Evolutionary conservation across 2,329 filamentous ascomycete species (phyloP).

Genomic region (Venturia nashicola): DNA sequence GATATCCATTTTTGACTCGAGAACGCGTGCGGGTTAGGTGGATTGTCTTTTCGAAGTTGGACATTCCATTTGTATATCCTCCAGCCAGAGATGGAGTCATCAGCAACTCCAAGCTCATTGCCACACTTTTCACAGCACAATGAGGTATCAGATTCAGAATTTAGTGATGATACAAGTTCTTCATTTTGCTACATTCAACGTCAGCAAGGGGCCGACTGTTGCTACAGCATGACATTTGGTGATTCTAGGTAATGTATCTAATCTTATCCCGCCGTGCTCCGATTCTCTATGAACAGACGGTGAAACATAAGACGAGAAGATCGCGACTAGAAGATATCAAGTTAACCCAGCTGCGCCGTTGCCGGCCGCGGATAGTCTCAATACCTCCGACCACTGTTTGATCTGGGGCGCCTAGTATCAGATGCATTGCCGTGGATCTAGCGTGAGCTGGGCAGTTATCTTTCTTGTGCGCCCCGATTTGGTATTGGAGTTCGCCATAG

Average conservation of each 20-base stretch:
- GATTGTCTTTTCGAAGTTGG: conserved; percentile 11
- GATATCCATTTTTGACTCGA: conserved; percentile 33
- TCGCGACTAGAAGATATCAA: not conserved
- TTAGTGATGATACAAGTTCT: not conserved
- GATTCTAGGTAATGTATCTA: not conserved
- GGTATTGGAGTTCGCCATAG: conserved; percentile 6
- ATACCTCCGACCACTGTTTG: not conserved
- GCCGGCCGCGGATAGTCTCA: conserved; percentile 1
- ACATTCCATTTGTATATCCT: conserved; percentile 39
- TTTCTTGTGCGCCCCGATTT: conserved; percentile 41
- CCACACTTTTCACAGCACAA: conserved; percentile 26
- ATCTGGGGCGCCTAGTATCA: conserved; percentile 48
- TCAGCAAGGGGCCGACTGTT: conserved; percentile 1
- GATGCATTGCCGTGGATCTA: conserved; percentile 34
- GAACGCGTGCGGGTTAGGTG: conserved; percentile 12
- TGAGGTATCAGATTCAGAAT: not conserved
- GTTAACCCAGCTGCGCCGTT: not conserved
- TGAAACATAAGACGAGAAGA: conserved; percentile 6
- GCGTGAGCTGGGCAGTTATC: conserved; percentile 29
- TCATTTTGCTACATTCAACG: conserved; percentile 1
- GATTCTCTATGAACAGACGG: conserved; percentile 1
- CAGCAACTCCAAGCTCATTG: conserved; percentile 25
- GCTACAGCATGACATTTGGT: not conserved
- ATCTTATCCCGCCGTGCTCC: conserved; percentile 4
- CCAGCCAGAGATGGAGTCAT: conserved; percentile 32